These are phyloP conservation scores for Spergularia bocconei DNA, from an alignment of 148 eudicot genomes.

Conservation along the genomic window DNA sequence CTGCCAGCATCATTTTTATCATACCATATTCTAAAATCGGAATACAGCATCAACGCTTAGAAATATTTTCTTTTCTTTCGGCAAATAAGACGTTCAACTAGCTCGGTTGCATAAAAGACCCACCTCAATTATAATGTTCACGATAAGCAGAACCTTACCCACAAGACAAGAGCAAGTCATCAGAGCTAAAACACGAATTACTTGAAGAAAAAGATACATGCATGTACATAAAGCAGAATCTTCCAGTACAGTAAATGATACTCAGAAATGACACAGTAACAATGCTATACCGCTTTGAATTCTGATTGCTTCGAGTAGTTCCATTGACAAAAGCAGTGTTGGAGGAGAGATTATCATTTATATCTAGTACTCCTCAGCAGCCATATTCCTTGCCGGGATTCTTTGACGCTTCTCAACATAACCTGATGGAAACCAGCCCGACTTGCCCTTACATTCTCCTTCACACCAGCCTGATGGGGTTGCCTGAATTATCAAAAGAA, in stretches of 20 bases:
- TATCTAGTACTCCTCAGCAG: conserved; percentile 53
- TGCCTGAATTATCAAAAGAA: conserved; percentile 40
- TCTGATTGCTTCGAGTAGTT: not conserved
- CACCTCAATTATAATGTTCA: too few relatives aligned
- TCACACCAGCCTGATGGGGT: conserved; percentile 86
- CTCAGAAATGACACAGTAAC: not conserved
- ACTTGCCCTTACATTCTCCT: conserved; percentile 90
- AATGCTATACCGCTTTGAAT: not conserved
- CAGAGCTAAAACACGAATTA: too few relatives aligned
- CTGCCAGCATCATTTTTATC: too few relatives aligned
- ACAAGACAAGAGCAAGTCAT: too few relatives aligned
- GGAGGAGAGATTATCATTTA: not conserved
- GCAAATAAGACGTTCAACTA: too few relatives aligned
- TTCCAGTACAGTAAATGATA: not conserved
- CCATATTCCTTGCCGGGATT: conserved; percentile 51
- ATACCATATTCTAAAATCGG: too few relatives aligned
- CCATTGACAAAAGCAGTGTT: not conserved
- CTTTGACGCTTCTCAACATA: conserved; percentile 77
- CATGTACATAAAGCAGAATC: not conserved
- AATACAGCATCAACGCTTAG: too few relatives aligned
- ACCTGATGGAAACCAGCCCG: conserved; percentile 95
- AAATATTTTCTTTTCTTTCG: too few relatives aligned
- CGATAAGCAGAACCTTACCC: too few relatives aligned
- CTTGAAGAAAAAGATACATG: not conserved
- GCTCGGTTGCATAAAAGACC: too few relatives aligned